phyloP scores from a whole-genome alignment of 495 filamentous ascomycete genomes.

The Trichoderma orchidacearum region DNA sequence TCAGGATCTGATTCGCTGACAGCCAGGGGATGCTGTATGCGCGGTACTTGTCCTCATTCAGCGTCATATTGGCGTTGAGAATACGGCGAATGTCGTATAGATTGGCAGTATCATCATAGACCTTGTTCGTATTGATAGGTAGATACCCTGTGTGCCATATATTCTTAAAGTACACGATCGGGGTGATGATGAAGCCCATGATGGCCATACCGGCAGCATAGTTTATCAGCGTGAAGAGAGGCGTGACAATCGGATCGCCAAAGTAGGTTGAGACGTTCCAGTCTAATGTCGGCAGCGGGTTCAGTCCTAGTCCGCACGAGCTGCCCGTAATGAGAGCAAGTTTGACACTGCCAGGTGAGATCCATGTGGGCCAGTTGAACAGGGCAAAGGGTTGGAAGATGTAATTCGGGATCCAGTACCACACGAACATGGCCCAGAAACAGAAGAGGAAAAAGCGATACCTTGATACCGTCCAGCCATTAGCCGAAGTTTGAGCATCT shows the following conservation, averaged over 20 bases:
- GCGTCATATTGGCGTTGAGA: conserved; percentile 16
- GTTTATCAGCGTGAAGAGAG: conserved; percentile 28
- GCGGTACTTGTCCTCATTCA: conserved; percentile 19
- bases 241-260: conserved; percentile 16
- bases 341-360: conserved; percentile 16
- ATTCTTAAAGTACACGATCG: conserved; percentile 16
- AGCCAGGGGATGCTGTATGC: conserved; percentile 25
- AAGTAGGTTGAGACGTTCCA: conserved; percentile 21
- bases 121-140: conserved; percentile 18
- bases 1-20: conserved; percentile 14
- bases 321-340: conserved; percentile 17
- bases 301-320: conserved; percentile 20
- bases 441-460: conserved; percentile 8
- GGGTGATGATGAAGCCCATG: conserved; percentile 18
- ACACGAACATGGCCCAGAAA: conserved; percentile 12
- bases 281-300: conserved; percentile 27
- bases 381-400: conserved; percentile 10
- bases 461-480: conserved; percentile 10
- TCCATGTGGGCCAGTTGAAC: conserved; percentile 19
- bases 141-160: conserved; percentile 15
- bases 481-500: conserved; percentile 2
- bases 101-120: conserved; percentile 16
- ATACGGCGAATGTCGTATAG: conserved; percentile 16
- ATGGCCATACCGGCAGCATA: conserved; percentile 16
- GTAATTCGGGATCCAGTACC: conserved; percentile 16